These are phyloP conservation scores for Alternaria triticimaculans DNA, from an alignment of 2,329 filamentous ascomycete genomes.

Conservation along the genomic window DNA sequence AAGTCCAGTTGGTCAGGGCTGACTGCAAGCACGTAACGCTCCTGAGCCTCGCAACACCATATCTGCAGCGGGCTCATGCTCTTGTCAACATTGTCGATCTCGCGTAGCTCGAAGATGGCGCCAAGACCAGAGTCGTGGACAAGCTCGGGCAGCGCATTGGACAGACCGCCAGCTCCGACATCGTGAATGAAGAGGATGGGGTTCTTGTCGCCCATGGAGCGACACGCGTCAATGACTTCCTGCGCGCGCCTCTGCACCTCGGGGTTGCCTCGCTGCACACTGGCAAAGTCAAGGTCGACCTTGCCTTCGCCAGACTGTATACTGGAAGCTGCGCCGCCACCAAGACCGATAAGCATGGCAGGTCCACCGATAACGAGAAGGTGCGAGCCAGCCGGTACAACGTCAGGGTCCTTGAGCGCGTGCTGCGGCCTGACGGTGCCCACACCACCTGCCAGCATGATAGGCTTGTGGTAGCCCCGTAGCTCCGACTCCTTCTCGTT, in stretches of 20 bases:
- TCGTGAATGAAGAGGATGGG: constrained; percentile 98
- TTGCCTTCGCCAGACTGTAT: constrained; percentile 86
- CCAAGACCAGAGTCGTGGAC: constrained; percentile 92
- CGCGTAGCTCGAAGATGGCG: constrained; percentile 90
- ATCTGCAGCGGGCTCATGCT: constrained; percentile 97
- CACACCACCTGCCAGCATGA: constrained; percentile 96
- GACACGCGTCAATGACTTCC: constrained; percentile 96
- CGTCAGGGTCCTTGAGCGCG: constrained; percentile 79
- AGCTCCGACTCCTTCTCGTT: constrained; percentile 70
- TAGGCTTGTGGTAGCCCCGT: constrained; percentile 96
- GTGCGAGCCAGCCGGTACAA: constrained; percentile 86
- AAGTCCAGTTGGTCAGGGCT: constrained; percentile 79
- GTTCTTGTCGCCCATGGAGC: constrained; percentile 80
- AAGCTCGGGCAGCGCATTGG: constrained; percentile 83
- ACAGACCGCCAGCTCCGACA: constrained; percentile 90
- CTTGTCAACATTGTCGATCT: constrained; percentile 87
- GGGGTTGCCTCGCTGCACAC: constrained; percentile 94
- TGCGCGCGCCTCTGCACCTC: constrained; percentile 95
- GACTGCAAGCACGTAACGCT: constrained; percentile 91
- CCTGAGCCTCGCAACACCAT: constrained; percentile 97
- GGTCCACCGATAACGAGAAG: constrained; percentile 93
- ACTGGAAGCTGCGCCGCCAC: constrained; percentile 92
- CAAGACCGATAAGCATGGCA: constrained; percentile 96
- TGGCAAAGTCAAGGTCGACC: constrained; percentile 93
- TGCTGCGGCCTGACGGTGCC: constrained; percentile 91